Conservation (phyloP, 2,329 filamentous ascomycete genomes). For the Aspergillus piperis region DNA sequence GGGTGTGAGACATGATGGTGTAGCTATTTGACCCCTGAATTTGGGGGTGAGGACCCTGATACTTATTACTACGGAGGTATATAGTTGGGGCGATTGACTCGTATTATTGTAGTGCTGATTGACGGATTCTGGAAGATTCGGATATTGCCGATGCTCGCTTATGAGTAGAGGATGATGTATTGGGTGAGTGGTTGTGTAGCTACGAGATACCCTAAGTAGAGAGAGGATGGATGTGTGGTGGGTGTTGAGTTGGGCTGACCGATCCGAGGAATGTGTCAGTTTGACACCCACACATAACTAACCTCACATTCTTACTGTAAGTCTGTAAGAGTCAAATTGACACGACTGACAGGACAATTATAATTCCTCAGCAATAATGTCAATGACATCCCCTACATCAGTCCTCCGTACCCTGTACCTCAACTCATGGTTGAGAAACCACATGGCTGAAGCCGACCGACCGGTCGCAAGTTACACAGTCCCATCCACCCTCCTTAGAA, state of each 20-base stretch:
- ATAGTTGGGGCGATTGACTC: not conserved
- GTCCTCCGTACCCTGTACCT: too few species aligned
- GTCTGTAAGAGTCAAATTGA: too few species aligned
- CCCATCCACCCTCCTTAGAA: too few species aligned
- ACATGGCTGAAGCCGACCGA: too few species aligned
- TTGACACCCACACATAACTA: not conserved
- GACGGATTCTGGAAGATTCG: conserved; percentile 2
- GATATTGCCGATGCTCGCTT: not conserved
- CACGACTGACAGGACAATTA: too few species aligned
- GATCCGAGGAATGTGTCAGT: not conserved
- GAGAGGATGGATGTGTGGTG: too few species aligned
- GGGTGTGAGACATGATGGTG: not conserved
- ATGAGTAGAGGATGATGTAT: too few species aligned
- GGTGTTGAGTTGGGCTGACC: not conserved
- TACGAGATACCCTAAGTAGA: not conserved
- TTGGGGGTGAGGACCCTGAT: not conserved
- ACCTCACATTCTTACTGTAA: too few species aligned
- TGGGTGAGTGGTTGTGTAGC: not conserved
- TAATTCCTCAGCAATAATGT: too few species aligned
- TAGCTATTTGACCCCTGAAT: not conserved
- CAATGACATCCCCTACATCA: too few species aligned
- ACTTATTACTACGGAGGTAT: not conserved
- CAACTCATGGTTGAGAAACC: too few species aligned
- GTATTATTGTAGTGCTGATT: not conserved
- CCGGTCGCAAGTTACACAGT: too few species aligned